These are phyloP conservation scores for Russula abietina DNA, from an alignment of 768 basidiomycete genomes.

Conservation along the genomic window DNA sequence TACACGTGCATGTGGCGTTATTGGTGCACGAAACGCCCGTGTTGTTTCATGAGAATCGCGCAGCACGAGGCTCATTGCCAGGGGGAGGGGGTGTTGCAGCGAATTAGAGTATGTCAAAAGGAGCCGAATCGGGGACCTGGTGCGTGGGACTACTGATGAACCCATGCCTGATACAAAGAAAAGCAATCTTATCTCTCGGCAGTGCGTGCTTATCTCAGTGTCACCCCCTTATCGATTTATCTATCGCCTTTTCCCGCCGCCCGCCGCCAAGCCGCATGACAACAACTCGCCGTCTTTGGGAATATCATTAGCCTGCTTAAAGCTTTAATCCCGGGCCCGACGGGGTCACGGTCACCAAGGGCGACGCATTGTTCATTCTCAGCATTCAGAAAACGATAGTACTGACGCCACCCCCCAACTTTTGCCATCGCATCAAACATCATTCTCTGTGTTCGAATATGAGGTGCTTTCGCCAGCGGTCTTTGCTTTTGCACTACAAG, in stretches of 20 bases:
- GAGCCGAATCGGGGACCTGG: neutral
- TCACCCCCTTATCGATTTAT: neutral
- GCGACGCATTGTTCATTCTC: neutral
- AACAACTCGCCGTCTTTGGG: neutral
- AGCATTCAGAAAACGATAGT: neutral
- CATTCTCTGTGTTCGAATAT: neutral
- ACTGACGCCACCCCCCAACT: neutral
- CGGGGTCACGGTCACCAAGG: no score
- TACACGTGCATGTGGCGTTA: neutral
- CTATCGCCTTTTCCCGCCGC: neutral
- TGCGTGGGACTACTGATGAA: neutral
- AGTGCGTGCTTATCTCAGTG: neutral
- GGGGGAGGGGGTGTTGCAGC: neutral
- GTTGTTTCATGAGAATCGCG: neutral
- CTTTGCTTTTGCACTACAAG: neutral
- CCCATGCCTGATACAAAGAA: constrained; percentile 1
- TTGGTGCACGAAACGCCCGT: neutral
- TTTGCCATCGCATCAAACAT: neutral
- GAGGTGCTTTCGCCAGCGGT: neutral
- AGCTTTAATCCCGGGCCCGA: neutral
- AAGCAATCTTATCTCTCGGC: constrained; percentile 19
- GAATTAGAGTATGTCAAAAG: neutral
- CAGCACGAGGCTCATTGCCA: neutral
- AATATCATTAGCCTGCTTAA: neutral
- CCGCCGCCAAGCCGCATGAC: neutral